Evolutionary conservation across 2,329 filamentous ascomycete genomes (phyloP).

Genomic region (Aureobasidium pullulans): DNA sequence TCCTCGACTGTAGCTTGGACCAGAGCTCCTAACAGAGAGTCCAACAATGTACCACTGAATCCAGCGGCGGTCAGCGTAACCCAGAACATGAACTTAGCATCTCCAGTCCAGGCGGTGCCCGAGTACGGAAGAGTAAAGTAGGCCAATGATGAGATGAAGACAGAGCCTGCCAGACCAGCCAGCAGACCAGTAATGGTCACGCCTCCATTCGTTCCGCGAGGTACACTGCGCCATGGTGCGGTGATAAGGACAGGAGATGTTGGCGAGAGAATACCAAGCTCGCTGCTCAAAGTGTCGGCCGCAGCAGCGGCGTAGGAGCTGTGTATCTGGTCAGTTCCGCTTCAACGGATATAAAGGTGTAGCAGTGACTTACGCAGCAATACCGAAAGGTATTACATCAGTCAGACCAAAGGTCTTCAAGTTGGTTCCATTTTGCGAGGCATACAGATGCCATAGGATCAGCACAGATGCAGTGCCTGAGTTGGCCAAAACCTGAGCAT

Average conservation of each 20-base stretch:
- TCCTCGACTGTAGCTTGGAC: slow-evolving; percentile 84
- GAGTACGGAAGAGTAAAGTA: slow-evolving; percentile 4
- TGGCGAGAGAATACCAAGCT: slow-evolving; percentile 82
- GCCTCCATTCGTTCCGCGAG: slow-evolving; percentile 87
- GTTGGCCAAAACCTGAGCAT: slow-evolving; percentile 87
- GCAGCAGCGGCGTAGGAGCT: slow-evolving; percentile 77
- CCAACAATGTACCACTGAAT: slow-evolving; percentile 69
- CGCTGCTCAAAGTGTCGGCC: slow-evolving; percentile 90
- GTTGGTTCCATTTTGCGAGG: not conserved
- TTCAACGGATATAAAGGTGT: no score
- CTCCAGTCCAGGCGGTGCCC: not conserved
- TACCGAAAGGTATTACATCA: slow-evolving; percentile 18
- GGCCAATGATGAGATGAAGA: slow-evolving; percentile 53
- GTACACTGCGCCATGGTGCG: slow-evolving; percentile 69
- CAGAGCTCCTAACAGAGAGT: slow-evolving; percentile 78
- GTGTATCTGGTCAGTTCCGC: not conserved
- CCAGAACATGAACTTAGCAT: not conserved
- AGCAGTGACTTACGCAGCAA: not conserved
- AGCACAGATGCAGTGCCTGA: slow-evolving; percentile 68
- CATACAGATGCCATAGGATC: slow-evolving; percentile 40
- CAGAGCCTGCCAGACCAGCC: slow-evolving; percentile 67
- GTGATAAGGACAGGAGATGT: slow-evolving; percentile 77
- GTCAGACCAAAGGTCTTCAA: slow-evolving; percentile 24
- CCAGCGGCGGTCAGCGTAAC: slow-evolving; percentile 60
- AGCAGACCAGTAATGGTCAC: slow-evolving; percentile 68